phyloP scores from a whole-genome alignment of 2,329 filamentous ascomycete genomes.

The Alternaria brassicicola region DNA sequence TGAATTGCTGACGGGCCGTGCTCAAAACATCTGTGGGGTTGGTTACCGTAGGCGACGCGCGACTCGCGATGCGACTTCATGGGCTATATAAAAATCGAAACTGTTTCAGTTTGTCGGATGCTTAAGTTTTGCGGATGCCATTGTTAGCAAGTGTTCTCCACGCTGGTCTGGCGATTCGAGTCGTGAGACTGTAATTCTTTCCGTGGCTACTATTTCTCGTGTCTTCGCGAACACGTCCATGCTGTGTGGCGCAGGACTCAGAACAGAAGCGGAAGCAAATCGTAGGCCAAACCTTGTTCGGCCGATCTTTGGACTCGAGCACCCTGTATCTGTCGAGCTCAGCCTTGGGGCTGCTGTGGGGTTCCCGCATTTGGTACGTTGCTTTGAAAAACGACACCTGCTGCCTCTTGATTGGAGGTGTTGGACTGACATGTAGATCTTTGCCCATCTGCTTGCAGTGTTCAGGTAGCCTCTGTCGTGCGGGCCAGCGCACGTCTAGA shows the following conservation, averaged over 20 bases:
- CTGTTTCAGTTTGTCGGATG: slow-evolving; percentile 22
- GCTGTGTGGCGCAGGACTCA: slow-evolving; percentile 13
- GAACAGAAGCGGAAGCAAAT: slow-evolving; percentile 10
- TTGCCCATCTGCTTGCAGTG: slow-evolving; percentile 7
- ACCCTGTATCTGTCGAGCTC: slow-evolving; percentile 23
- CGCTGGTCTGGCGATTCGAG: neutral
- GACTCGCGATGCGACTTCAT: slow-evolving; percentile 13
- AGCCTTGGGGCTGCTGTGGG: slow-evolving; percentile 29
- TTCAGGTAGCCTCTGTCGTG: slow-evolving; percentile 18
- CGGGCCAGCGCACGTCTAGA: slow-evolving; percentile 2
- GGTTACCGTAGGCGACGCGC: slow-evolving; percentile 17
- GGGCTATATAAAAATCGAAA: slow-evolving; percentile 6
- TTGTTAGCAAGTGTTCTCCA: slow-evolving; percentile 2
- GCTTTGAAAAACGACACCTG: slow-evolving; percentile 21
- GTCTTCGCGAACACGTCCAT: slow-evolving; percentile 5
- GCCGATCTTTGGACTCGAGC: slow-evolving; percentile 14
- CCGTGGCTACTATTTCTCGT: neutral
- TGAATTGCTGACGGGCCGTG: slow-evolving; percentile 9
- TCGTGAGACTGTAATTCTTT: slow-evolving; percentile 10
- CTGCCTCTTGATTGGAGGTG: slow-evolving; percentile 20
- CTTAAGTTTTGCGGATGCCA: slow-evolving; percentile 4
- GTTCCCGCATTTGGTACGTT: slow-evolving; percentile 23
- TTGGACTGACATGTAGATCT: slow-evolving; percentile 18
- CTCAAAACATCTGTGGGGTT: slow-evolving; percentile 12
- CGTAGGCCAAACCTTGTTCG: slow-evolving; percentile 16